These are phyloP conservation scores for Colletotrichum spaethianum DNA, from an alignment of 2,329 filamentous ascomycete species.

Conservation along the genomic window DNA sequence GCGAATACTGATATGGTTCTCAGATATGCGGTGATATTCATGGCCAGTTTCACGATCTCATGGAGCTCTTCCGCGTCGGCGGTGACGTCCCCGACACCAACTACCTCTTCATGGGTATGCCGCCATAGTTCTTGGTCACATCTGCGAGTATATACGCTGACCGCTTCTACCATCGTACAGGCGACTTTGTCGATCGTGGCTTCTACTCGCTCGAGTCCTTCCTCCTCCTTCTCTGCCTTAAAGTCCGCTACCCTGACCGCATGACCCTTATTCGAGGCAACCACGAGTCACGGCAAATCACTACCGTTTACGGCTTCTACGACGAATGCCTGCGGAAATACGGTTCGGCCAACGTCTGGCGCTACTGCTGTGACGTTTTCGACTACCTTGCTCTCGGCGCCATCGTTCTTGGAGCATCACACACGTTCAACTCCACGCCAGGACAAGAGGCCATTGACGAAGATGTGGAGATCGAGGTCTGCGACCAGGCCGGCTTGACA, in stretches of 20 bases:
- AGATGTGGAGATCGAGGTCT: constrained; percentile 92
- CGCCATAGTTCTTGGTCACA: not conserved
- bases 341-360: constrained; percentile 96
- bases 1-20: constrained; percentile 7
- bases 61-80: constrained; percentile 95
- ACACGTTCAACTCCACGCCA: constrained; percentile 67
- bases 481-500: constrained; percentile 86
- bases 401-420: constrained; percentile 88
- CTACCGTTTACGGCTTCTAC: constrained; percentile 98
- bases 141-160: not conserved
- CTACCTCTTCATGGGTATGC: constrained; percentile 93
- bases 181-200: constrained; percentile 97
- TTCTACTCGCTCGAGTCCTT: constrained; percentile 99
- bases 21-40: constrained; percentile 97
- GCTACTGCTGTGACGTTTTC: constrained; percentile 97
- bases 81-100: constrained; percentile 96
- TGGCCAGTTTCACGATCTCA: constrained; percentile 95
- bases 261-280: constrained; percentile 97
- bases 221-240: constrained; percentile 93
- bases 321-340: constrained; percentile 98
- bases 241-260: constrained; percentile 96
- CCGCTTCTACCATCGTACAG: constrained; percentile 58
- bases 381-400: constrained; percentile 95
- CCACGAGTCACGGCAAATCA: constrained; percentile 97
- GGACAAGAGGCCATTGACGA: constrained; percentile 70